Evolutionary conservation across 2,329 filamentous ascomycete species (phyloP).

Genomic region (Diplodia corticola): DNA sequence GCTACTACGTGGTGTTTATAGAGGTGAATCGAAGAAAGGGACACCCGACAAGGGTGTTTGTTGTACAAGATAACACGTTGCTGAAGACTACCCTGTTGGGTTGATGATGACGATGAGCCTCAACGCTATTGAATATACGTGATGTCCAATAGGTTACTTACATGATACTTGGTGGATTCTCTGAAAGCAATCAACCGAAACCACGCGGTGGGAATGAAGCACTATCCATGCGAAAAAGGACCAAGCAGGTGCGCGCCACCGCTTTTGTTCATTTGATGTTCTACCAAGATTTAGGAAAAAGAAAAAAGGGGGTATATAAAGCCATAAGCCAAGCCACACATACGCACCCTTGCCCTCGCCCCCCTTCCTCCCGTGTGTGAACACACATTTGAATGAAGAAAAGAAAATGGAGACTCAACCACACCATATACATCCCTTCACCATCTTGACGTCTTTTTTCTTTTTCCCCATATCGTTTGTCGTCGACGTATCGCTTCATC

Average conservation of each 20-base stretch:
- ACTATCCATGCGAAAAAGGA: too few species aligned
- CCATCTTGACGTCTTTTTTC: neutral
- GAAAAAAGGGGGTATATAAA: slow-evolving; percentile 19
- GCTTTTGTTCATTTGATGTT: neutral
- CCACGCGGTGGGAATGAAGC: too few species aligned
- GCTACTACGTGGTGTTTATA: too few species aligned
- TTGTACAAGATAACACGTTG: too few species aligned
- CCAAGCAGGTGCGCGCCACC: neutral
- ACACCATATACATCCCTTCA: neutral
- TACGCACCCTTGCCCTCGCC: slow-evolving; percentile 12
- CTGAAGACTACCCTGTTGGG: too few species aligned
- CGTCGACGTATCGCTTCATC: slow-evolving; percentile 17
- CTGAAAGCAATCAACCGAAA: too few species aligned
- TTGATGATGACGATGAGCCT: too few species aligned
- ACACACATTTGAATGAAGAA: neutral
- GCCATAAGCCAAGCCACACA: slow-evolving; percentile 19
- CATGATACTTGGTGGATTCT: too few species aligned
- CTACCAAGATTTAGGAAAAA: slow-evolving; percentile 3
- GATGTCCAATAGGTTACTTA: too few species aligned
- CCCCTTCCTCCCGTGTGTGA: neutral
- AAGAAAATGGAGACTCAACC: neutral
- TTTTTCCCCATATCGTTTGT: neutral
- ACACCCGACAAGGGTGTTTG: too few species aligned
- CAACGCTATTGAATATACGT: too few species aligned
- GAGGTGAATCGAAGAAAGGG: too few species aligned